phyloP scores from a whole-genome alignment of 305 asterid genomes.

The Fraxinus greggii region DNA sequence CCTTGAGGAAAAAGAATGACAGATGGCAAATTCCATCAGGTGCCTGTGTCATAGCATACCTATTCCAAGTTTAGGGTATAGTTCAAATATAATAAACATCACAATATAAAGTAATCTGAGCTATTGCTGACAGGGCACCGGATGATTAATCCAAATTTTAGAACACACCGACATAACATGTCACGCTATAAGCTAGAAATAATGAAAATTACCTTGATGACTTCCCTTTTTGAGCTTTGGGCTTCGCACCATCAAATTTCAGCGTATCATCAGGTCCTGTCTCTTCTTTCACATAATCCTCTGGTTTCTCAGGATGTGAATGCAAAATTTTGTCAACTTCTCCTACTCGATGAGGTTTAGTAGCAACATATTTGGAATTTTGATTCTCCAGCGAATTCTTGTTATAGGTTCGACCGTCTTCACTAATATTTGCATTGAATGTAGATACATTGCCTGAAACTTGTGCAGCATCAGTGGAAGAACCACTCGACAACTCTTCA shows the following conservation, averaged over 20 bases:
- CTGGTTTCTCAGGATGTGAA: neutral
- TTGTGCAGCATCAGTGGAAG: neutral
- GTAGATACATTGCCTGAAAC: constrained; percentile 12
- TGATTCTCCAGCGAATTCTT: constrained; percentile 21
- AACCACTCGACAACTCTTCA: neutral
- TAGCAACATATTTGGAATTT: constrained; percentile 24
- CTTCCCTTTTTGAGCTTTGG: constrained; percentile 27
- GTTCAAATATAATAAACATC: neutral
- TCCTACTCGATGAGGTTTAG: constrained; percentile 24
- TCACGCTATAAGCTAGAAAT: neutral
- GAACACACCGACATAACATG: neutral
- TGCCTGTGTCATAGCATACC: neutral
- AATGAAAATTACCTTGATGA: constrained; percentile 35
- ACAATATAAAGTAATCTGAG: neutral
- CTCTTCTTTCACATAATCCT: constrained; percentile 20
- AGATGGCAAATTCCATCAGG: neutral
- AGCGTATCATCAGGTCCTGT: constrained; percentile 26
- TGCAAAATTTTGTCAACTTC: neutral
- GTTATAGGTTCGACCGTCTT: neutral
- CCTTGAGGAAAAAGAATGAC: neutral
- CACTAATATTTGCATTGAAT: neutral
- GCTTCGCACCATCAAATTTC: constrained; percentile 26
- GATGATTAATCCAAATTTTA: neutral
- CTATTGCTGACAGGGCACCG: neutral
- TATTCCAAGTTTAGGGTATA: neutral